These are phyloP conservation scores for Phaeosphaeriaceae sp. DNA, from an alignment of 2,329 filamentous ascomycete species.

Conservation along the genomic window DNA sequence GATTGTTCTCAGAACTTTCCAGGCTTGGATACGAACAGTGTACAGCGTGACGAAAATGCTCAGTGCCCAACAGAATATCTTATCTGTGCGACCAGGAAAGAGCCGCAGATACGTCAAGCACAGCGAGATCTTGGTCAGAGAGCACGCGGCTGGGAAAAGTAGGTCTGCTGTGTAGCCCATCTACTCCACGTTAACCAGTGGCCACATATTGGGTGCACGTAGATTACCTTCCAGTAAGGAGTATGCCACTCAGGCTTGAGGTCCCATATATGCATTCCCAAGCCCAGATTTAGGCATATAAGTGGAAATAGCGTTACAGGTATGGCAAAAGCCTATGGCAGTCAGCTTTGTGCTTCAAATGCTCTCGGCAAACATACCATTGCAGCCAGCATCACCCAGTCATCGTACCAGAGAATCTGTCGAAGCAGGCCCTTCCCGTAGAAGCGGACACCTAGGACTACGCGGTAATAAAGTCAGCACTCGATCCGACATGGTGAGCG, in stretches of 20 bases:
- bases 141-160: constrained; percentile 29
- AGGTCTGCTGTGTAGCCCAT: constrained; percentile 31
- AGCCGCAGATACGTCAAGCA: constrained; percentile 39
- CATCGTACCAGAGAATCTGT: constrained; percentile 29
- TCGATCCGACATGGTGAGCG: neutral
- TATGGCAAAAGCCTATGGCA: constrained; percentile 19
- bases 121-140: constrained; percentile 37
- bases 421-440: constrained; percentile 31
- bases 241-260: constrained; percentile 30
- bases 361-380: constrained; percentile 14
- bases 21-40: constrained; percentile 6
- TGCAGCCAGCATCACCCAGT: constrained; percentile 35
- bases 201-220: neutral
- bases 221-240: constrained; percentile 29
- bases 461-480: neutral
- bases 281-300: constrained; percentile 24
- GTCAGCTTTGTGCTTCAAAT: constrained; percentile 2
- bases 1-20: neutral
- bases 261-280: constrained; percentile 38
- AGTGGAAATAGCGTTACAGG: constrained; percentile 29
- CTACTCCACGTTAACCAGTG: constrained; percentile 9
- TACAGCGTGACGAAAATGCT: constrained; percentile 27
- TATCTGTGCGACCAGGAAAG: constrained; percentile 30
- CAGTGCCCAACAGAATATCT: constrained; percentile 28
- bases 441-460: constrained; percentile 23